Evolutionary conservation across 2,329 filamentous ascomycete species (phyloP), one percentile per base, ranked within the genome.

Genomic region (Diaporthe citrichinensis): DNA sequence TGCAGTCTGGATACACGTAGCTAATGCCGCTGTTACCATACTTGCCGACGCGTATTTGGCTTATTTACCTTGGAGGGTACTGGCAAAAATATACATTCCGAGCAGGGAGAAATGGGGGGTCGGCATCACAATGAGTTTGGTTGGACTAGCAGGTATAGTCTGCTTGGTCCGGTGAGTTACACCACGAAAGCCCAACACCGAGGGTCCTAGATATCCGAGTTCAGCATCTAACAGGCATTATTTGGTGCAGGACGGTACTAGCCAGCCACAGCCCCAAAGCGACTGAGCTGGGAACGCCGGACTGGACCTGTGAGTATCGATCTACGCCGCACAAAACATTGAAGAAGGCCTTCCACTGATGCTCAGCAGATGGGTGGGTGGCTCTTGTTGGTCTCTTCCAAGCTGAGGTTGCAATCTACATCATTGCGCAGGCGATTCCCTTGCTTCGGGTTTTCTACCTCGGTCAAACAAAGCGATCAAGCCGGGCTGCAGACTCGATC

Each of bases 91-190:
- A 20, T 76, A 74, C 28, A 59, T 76, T 41, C 71, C 74, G 5
- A 59, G 58, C 14, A 73, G 20, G 15, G 74, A 74, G 71, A 76
- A 76, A 41, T 74, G 74, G 74, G 41, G 59, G 8, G 71, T 74
- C 28, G 74, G 71, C 7, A 46, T 76, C 23, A 73, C 76, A 2
- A 78, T 78, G 77, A 78, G 77, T 31, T 75, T 78, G 10, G 77
- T 76, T 20, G 76, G 76, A 5, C 20, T 78, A 31, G 76, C 77
- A 23, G 76, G 76, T 14, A 36, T 67, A n/a, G 71, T 76, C 20
- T 67, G 71, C 44, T 49, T 76, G 57, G 55, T 67, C 53, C 74
- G 71, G 74, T 76, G 34, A 76, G 71, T 61, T 17, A 23, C 25
- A 41, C 12, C 20, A 41, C 28, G 10, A 23, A 1, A 31, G n/a